Evolutionary conservation across 2,329 filamentous ascomycete species (phyloP), one percentile per base, ranked within the genome.

Genomic region (Cladorrhinum sp.): DNA sequence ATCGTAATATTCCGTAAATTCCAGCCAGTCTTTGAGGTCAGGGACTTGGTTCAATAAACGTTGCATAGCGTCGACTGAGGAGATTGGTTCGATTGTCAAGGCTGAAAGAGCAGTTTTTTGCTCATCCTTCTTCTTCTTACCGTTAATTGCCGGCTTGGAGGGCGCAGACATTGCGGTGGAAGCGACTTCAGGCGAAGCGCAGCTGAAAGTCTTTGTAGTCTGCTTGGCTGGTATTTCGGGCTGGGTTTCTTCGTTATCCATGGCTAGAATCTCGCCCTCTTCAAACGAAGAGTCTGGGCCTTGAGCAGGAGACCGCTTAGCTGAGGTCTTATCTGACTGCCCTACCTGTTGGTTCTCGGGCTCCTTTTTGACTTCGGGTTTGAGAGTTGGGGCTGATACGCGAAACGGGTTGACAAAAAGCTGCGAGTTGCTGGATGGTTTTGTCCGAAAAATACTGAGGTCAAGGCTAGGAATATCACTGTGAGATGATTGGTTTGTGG

Each of bases 21-120:
- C 59, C 6, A 70, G 64, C 61, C 67, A 70, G 45, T 69, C 67
- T 25, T 59, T 56, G 8, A 70, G 60, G 22, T 69, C 68, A 9
- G 61, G 56, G 13, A 65, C 61, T 6, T 59, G 32, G 18, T 57
- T 58, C 13, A 68, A 25, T 18, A 67, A 50, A 20, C 60, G 62
- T 6, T 60, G 38, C 18, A 69, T 54, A 4, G 49, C 52, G 7
- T 64, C 53, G 13, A 55, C 45, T 25, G 55, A 16, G 13, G 53
- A 24, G 13, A 27, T 22, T 3, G 27, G 23, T 32, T 62, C 54
- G 10, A 10, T 22, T 5, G 23, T 25, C 25, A 18, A 5, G 36
- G 4, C 9, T 41, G 36, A 36, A 18, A 32, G 36, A 2, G 23
- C n/a, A 18, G n/a, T n/a, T 13, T 38, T 48, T 22, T 57, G 54